These are phyloP conservation scores for Aspergillus intermedius DNA, from an alignment of 2,329 filamentous ascomycete genomes.

Conservation along the genomic window DNA sequence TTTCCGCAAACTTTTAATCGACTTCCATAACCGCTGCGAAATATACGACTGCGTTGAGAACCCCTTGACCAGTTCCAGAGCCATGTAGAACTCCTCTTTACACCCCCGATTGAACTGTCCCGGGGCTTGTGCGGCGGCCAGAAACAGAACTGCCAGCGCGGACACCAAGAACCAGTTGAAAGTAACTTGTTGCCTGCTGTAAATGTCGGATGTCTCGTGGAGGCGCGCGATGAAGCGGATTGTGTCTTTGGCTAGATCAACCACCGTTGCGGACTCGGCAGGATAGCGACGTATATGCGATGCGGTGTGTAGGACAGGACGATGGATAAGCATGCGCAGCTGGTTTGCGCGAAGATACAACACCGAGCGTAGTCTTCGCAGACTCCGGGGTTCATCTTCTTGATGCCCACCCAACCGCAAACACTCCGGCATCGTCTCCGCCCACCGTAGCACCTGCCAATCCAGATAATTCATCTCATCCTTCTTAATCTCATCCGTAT, in stretches of 20 bases:
- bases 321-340: constrained; percentile 81
- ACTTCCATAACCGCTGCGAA: constrained; percentile 57
- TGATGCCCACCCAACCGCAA: constrained; percentile 48
- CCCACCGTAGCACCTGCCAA: constrained; percentile 78
- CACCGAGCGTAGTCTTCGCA: constrained; percentile 69
- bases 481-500: constrained; percentile 58
- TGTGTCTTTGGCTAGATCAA: constrained; percentile 59
- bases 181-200: constrained; percentile 54
- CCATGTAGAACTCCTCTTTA: constrained; percentile 60
- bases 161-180: constrained; percentile 63
- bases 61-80: constrained; percentile 56
- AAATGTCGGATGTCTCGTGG: constrained; percentile 56
- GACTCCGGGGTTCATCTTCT: constrained; percentile 48
- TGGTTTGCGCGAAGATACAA: constrained; percentile 85
- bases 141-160: constrained; percentile 56
- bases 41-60: constrained; percentile 56
- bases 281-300: constrained; percentile 73
- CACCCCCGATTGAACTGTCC: constrained; percentile 51
- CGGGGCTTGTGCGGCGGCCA: constrained; percentile 58
- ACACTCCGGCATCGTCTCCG: constrained; percentile 59
- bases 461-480: constrained; percentile 76
- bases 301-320: constrained; percentile 67
- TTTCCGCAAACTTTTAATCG: constrained; percentile 54
- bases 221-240: constrained; percentile 55
- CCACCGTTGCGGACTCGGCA: constrained; percentile 61